Percentiles rank a stretch among this genome's conserved stretches.
Evolutionary conservation across 495 filamentous ascomycete genomes (phyloP).

Genomic region (Penicillium canariense): DNA sequence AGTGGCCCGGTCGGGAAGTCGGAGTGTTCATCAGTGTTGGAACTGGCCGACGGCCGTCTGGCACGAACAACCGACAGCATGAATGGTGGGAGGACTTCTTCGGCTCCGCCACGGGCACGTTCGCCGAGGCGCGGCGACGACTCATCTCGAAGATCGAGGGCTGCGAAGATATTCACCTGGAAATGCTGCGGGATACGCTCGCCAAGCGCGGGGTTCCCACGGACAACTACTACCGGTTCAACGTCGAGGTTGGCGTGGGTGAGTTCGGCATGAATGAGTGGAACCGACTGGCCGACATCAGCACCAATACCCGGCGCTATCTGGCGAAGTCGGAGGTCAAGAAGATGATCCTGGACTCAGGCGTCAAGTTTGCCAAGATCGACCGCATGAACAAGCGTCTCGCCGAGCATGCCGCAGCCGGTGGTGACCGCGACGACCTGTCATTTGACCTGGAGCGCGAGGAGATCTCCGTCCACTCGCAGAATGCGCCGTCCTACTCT

Average conservation of each 20-base stretch:
- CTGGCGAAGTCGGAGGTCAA: conserved; percentile 71
- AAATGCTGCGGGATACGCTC: conserved; percentile 75
- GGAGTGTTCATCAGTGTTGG: conserved; percentile 89
- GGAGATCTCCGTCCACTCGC: conserved; percentile 20
- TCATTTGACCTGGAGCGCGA: conserved; percentile 28
- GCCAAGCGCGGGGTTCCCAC: conserved; percentile 73
- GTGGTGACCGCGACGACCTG: conserved; percentile 24
- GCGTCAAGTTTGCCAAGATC: conserved; percentile 82
- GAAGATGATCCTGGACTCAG: conserved; percentile 68
- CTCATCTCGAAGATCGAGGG: conserved; percentile 90
- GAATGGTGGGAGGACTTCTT: conserved; percentile 95
- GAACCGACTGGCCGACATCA: conserved; percentile 89
- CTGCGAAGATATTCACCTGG: conserved; percentile 86
- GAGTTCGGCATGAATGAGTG: conserved; percentile 99
- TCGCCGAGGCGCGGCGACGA: conserved; percentile 80
- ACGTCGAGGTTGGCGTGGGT: conserved; percentile 94
- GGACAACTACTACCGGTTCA: conserved; percentile 95
- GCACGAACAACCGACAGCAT: conserved; percentile 62
- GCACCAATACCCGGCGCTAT: conserved; percentile 83
- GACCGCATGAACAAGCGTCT: conserved; percentile 60
- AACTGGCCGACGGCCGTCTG: conserved; percentile 81
- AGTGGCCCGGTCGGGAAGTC: conserved; percentile 90
- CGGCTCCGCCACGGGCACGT: conserved; percentile 67
- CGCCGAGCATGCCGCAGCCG: conserved; percentile 41
- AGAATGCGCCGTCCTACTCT: conserved; percentile 21